Conservation (phyloP, 2,329 filamentous ascomycete genomes). For the Colletotrichum sansevieriae region DNA sequence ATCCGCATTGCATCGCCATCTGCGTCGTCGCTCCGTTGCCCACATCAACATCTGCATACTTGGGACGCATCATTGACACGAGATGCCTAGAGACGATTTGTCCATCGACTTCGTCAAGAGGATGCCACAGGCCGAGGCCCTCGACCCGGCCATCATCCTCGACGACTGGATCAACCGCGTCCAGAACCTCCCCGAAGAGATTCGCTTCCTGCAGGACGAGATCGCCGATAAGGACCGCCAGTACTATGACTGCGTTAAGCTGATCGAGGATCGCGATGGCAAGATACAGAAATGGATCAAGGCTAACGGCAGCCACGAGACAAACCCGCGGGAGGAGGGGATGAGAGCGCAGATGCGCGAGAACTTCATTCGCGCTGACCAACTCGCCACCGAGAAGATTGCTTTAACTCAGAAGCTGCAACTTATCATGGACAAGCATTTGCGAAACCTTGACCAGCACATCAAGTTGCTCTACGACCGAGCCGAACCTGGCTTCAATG, state of each 20-base stretch:
- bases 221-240: constrained; percentile 83
- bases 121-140: constrained; percentile 72
- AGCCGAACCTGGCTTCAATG: constrained; percentile 71
- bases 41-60: constrained; percentile 24
- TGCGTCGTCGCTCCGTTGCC: constrained; percentile 13
- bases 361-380: constrained; percentile 76
- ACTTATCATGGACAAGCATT: constrained; percentile 72
- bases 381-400: constrained; percentile 81
- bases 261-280: constrained; percentile 78
- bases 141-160: constrained; percentile 77
- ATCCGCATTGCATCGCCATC: neutral
- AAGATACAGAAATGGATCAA: constrained; percentile 88
- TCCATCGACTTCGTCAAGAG: constrained; percentile 77
- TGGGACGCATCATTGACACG: constrained; percentile 63
- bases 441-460: constrained; percentile 71
- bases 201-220: constrained; percentile 86
- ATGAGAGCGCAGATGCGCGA: constrained; percentile 76
- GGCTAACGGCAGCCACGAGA: constrained; percentile 77
- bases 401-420: constrained; percentile 75
- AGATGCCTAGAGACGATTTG: constrained; percentile 80
- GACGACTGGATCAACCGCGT: constrained; percentile 83
- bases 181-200: constrained; percentile 84
- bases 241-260: constrained; percentile 76
- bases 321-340: constrained; percentile 80
- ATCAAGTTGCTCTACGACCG: constrained; percentile 73